Conservation (phyloP, 164 flowering plant species). For the Cinnamomum micranthum region DNA sequence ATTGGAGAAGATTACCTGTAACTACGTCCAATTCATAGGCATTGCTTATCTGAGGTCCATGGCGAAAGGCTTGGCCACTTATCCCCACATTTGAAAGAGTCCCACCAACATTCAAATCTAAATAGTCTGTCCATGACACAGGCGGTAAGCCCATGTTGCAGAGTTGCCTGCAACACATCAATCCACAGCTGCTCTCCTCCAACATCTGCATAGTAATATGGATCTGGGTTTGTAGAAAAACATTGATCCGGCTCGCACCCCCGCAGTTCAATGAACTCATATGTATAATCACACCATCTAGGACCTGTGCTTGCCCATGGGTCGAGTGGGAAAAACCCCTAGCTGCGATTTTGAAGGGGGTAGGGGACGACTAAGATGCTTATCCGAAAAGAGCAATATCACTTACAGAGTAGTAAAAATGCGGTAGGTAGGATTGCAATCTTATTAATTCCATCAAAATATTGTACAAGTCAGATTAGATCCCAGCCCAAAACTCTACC, state of each 20-base stretch:
- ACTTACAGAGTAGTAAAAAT: too few species aligned
- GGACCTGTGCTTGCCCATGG: constrained; percentile 72
- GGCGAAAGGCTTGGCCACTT: constrained; percentile 67
- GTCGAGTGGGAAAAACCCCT: constrained; percentile 71
- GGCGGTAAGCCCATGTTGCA: constrained; percentile 73
- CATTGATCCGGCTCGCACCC: constrained; percentile 20
- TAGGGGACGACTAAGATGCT: too few species aligned
- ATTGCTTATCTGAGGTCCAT: constrained; percentile 73
- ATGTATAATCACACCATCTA: constrained; percentile 63
- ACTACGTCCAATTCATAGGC: too few species aligned
- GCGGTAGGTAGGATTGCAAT: too few species aligned
- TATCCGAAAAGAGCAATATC: too few species aligned
- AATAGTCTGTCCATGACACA: constrained; percentile 80
- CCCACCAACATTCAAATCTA: constrained; percentile 83
- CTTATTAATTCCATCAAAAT: too few species aligned
- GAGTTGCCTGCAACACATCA: constrained; percentile 50
- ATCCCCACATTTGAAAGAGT: constrained; percentile 88
- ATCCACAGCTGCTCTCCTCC: constrained; percentile 80
- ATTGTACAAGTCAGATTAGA: too few species aligned
- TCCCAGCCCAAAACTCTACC: too few species aligned
- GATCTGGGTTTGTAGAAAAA: constrained; percentile 17
- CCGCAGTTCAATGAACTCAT: constrained; percentile 41
- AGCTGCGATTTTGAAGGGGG: constrained; percentile 53
- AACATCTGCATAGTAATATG: constrained; percentile 49
- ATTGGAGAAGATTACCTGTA: too few species aligned